phyloP scores from a whole-genome alignment of 257 asterid genomes.

The Capsicum rhomboideum region DNA sequence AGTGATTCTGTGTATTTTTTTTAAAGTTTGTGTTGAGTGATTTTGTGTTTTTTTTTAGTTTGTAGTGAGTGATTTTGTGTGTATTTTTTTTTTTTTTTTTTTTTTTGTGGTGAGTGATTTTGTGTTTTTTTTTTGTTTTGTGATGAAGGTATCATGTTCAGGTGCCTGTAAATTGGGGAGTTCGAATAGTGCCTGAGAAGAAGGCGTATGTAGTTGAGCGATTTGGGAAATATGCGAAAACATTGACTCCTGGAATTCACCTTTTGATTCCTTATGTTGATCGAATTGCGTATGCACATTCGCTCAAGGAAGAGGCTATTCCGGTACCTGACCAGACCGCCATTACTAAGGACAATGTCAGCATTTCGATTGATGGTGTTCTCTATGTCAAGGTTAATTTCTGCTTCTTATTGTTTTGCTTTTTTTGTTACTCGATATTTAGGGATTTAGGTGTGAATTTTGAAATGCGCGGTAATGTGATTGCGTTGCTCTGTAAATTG shows the following conservation, averaged over 20 bases:
- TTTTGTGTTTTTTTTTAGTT: neutral
- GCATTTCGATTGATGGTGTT: conserved; percentile 67
- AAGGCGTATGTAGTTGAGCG: conserved; percentile 70
- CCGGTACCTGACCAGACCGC: conserved; percentile 70
- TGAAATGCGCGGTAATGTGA: neutral
- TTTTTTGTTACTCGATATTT: neutral
- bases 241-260: conserved; percentile 71
- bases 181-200: conserved; percentile 76
- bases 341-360: conserved; percentile 85
- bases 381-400: conserved; percentile 61
- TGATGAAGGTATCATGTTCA: conserved; percentile 33
- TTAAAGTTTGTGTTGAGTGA: too few species aligned
- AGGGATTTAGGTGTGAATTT: neutral
- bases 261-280: conserved; percentile 69
- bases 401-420: neutral
- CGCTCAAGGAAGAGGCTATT: conserved; percentile 75
- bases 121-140: neutral
- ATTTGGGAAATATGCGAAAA: conserved; percentile 66
- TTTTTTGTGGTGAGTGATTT: neutral
- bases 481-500: neutral
- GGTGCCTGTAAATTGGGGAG: conserved; percentile 69
- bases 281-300: conserved; percentile 69
- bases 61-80: neutral
- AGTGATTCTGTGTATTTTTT: neutral
- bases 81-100: neutral